These are phyloP conservation scores for Amanita phalloides DNA, from an alignment of 768 basidiomycete species.

Conservation along the genomic window DNA sequence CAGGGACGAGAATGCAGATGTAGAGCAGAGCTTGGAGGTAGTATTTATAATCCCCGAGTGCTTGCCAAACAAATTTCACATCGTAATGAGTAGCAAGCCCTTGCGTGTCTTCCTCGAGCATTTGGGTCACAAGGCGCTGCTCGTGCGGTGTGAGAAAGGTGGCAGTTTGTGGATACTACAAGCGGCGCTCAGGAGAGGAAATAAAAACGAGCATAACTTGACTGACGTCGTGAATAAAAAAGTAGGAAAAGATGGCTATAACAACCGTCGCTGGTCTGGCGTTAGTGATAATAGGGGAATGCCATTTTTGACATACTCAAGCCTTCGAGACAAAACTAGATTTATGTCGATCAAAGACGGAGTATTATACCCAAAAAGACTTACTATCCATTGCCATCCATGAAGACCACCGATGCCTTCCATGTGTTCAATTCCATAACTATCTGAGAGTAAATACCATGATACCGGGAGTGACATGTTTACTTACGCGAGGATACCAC, in stretches of 20 bases:
- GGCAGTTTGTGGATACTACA: slow-evolving; percentile 47
- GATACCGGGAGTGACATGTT: neutral
- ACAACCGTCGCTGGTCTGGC: slow-evolving; percentile 20
- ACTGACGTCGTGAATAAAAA: slow-evolving; percentile 43
- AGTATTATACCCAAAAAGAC: slow-evolving; percentile 5
- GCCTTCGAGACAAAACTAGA: slow-evolving; percentile 36
- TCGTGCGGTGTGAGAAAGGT: slow-evolving; percentile 39
- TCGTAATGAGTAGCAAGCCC: slow-evolving; percentile 35
- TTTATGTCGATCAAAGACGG: neutral
- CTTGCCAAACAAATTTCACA: slow-evolving; percentile 35
- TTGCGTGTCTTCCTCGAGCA: slow-evolving; percentile 34
- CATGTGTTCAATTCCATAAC: slow-evolving; percentile 35
- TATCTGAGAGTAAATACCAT: slow-evolving; percentile 17
- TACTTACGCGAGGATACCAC: slow-evolving; percentile 39
- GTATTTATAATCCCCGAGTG: slow-evolving; percentile 34
- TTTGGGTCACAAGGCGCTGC: slow-evolving; percentile 22
- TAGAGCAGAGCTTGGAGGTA: slow-evolving; percentile 30
- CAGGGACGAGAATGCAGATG: slow-evolving; percentile 32
- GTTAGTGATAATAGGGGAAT: neutral
- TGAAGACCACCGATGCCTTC: slow-evolving; percentile 26
- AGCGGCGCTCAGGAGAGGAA: neutral
- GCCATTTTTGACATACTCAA: slow-evolving; percentile 13
- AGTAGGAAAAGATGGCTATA: slow-evolving; percentile 32
- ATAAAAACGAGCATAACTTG: neutral
- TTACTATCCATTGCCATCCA: slow-evolving; percentile 43